Conservation (phyloP, 768 basidiomycete genomes). For the Boletus fagicola region DNA sequence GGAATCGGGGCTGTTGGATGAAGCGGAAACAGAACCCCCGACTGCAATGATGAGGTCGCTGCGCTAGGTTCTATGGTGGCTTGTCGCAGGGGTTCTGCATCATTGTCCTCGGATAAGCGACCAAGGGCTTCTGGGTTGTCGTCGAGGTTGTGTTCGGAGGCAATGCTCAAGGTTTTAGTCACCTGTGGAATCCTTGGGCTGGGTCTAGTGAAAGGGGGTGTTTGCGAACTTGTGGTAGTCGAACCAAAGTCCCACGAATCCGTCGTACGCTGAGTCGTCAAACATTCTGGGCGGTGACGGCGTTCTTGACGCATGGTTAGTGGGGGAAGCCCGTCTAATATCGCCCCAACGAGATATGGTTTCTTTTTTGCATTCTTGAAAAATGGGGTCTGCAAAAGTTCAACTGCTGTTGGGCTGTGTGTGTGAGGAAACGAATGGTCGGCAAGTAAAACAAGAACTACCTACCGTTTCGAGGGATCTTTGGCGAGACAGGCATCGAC, state of each 20-base stretch:
- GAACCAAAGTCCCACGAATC: slow-evolving; percentile 80
- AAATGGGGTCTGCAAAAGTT: slow-evolving; percentile 75
- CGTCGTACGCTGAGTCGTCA: slow-evolving; percentile 47
- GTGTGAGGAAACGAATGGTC: not conserved
- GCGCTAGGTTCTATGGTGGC: not conserved
- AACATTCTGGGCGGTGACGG: slow-evolving; percentile 38
- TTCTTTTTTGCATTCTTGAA: slow-evolving; percentile 80
- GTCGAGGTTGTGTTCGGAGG: slow-evolving; percentile 6
- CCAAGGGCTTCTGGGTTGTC: slow-evolving; percentile 3
- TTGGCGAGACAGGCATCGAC: slow-evolving; percentile 81
- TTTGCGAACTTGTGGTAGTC: slow-evolving; percentile 43
- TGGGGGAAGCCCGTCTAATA: slow-evolving; percentile 75
- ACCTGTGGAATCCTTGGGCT: slow-evolving; percentile 7
- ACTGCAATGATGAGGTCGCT: not conserved
- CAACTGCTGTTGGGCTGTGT: slow-evolving; percentile 68
- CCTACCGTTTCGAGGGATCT: slow-evolving; percentile 74
- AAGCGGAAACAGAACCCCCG: not conserved
- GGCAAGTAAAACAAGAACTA: not conserved
- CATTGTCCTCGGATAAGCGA: slow-evolving; percentile 3
- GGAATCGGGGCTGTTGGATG: slow-evolving; percentile 6
- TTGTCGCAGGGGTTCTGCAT: not conserved
- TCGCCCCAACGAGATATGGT: slow-evolving; percentile 70
- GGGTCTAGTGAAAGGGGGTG: slow-evolving; percentile 9
- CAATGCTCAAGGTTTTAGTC: not conserved
- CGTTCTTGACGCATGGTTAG: slow-evolving; percentile 73